Conservation (phyloP, 768 basidiomycete species). For the Serendipita sp. region DNA sequence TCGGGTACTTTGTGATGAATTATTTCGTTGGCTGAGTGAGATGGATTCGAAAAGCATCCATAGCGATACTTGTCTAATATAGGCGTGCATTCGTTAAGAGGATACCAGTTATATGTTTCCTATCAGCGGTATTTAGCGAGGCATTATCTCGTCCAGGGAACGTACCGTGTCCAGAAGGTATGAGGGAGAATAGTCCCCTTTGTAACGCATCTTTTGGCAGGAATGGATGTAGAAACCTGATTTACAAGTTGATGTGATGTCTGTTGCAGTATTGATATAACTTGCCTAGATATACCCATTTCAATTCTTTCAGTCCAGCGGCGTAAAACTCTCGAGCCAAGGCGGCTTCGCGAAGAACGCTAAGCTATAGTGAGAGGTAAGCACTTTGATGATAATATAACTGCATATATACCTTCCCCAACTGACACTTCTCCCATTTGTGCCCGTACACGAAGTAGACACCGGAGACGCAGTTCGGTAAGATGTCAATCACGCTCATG, state of each 20-base stretch:
- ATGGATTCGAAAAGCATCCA: constrained; percentile 46
- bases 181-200: constrained; percentile 82
- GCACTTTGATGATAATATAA: background rate
- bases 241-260: background rate
- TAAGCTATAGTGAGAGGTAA: constrained; percentile 32
- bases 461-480: constrained; percentile 67
- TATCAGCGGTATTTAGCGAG: constrained; percentile 17
- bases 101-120: constrained; percentile 69
- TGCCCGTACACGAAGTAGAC: constrained; percentile 85
- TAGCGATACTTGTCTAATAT: constrained; percentile 54
- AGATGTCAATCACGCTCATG: constrained; percentile 75
- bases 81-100: constrained; percentile 38
- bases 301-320: constrained; percentile 47
- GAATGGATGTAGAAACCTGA: constrained; percentile 85
- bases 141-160: background rate
- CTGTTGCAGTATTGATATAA: background rate
- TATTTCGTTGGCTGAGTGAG: background rate
- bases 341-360: constrained; percentile 65
- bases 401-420: constrained; percentile 48
- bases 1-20: background rate
- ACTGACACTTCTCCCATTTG: constrained; percentile 45
- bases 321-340: constrained; percentile 59
- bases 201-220: constrained; percentile 91
- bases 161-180: constrained; percentile 72
- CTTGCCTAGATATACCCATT: constrained; percentile 76